These are phyloP conservation scores for Flaveria ramosissima DNA, from an alignment of 129 eudicot species.

Conservation along the genomic window DNA sequence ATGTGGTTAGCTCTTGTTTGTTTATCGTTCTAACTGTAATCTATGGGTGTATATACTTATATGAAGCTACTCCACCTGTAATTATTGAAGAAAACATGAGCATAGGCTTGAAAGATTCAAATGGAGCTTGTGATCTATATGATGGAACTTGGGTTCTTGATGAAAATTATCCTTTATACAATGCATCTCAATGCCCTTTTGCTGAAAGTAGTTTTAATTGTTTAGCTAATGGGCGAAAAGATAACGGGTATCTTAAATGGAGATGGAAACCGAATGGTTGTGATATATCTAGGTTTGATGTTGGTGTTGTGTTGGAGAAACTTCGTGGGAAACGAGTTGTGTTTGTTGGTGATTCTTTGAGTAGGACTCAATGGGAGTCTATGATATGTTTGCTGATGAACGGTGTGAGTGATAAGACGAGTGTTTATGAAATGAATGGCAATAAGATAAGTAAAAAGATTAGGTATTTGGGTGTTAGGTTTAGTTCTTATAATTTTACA, in stretches of 20 bases:
- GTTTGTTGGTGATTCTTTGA: slow-evolving; percentile 92
- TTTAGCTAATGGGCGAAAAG: slow-evolving; percentile 77
- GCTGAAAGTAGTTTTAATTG: slow-evolving; percentile 80
- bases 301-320: slow-evolving; percentile 45
- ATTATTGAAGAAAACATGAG: slow-evolving; percentile 16
- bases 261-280: slow-evolving; percentile 81
- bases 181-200: slow-evolving; percentile 85
- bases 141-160: slow-evolving; percentile 84
- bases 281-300: slow-evolving; percentile 63
- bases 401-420: slow-evolving; percentile 68
- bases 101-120: slow-evolving; percentile 19
- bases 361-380: slow-evolving; percentile 97
- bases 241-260: slow-evolving; percentile 73
- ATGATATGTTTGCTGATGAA: slow-evolving; percentile 87
- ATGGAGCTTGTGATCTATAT: slow-evolving; percentile 56
- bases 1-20: slow-evolving; percentile 49
- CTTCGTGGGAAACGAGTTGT: slow-evolving; percentile 83
- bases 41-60: slow-evolving; percentile 52
- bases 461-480: slow-evolving; percentile 72
- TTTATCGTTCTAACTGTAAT: slow-evolving; percentile 49
- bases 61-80: slow-evolving; percentile 31
- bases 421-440: slow-evolving; percentile 76
- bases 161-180: slow-evolving; percentile 73
- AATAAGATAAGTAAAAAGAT: slow-evolving; percentile 73
- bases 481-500: slow-evolving; percentile 53